Conservation (phyloP, 2,329 filamentous ascomycete genomes). For the Fusarium burgessii region DNA sequence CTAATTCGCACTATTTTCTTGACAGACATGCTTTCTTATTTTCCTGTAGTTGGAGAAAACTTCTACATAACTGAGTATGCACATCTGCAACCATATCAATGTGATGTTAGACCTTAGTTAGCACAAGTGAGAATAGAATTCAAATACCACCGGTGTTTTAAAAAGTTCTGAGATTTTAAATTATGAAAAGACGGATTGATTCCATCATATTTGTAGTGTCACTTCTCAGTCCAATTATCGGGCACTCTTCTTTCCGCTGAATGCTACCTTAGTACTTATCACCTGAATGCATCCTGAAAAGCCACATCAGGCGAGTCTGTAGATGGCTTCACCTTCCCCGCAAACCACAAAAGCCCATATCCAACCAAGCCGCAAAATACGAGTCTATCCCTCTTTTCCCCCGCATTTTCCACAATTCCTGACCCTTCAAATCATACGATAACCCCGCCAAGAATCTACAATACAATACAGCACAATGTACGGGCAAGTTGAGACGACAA, state of each 20-base stretch:
- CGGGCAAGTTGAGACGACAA: neutral
- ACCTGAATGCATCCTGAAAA: neutral
- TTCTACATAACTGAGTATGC: neutral
- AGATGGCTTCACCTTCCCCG: slow-evolving; percentile 19
- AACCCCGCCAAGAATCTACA: slow-evolving; percentile 6
- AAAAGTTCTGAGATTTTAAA: neutral
- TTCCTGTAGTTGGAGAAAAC: too few species aligned
- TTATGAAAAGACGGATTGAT: neutral
- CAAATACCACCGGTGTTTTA: too few species aligned
- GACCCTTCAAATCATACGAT: slow-evolving; percentile 4
- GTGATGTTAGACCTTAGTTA: too few species aligned
- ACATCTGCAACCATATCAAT: neutral
- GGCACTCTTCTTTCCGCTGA: neutral
- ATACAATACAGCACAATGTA: neutral
- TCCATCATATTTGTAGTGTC: neutral
- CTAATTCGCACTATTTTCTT: neutral
- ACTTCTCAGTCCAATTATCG: neutral
- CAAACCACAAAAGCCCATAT: neutral
- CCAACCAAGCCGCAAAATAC: neutral
- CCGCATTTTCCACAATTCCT: neutral
- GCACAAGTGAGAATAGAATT: neutral
- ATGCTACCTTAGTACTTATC: neutral
- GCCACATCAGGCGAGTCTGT: neutral
- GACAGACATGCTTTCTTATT: too few species aligned
- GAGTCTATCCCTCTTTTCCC: neutral